Conservation (phyloP, 768 basidiomycete genomes). For the Boletales sp. region DNA sequence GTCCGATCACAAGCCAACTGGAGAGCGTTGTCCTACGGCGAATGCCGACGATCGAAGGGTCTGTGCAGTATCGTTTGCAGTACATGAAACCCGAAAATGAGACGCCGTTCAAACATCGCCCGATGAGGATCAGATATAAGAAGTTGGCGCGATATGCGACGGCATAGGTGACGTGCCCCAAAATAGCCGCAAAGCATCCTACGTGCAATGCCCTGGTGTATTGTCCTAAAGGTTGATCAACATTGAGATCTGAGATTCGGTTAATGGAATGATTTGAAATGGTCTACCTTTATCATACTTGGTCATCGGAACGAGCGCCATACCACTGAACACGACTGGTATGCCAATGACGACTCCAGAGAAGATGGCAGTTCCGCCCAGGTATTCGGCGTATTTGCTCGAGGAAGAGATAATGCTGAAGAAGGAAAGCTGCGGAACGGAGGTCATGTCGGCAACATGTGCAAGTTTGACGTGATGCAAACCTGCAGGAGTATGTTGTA, state of each 20-base stretch:
- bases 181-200: conserved; percentile 19
- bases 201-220: conserved; percentile 49
- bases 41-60: conserved; percentile 62
- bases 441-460: not conserved
- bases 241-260: not conserved
- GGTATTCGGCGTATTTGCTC: conserved; percentile 54
- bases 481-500: conserved; percentile 48
- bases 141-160: conserved; percentile 56
- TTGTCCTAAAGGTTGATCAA: conserved; percentile 36
- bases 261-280: not conserved
- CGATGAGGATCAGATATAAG: conserved; percentile 53
- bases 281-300: conserved; percentile 51
- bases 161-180: conserved; percentile 61
- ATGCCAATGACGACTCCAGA: conserved; percentile 67
- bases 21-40: too few relatives aligned
- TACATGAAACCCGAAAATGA: conserved; percentile 68
- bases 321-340: conserved; percentile 58
- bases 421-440: conserved; percentile 49
- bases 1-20: conserved; percentile 37
- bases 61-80: conserved; percentile 40
- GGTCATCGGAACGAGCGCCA: conserved; percentile 54
- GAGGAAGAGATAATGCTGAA: conserved; percentile 70
- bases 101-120: conserved; percentile 41
- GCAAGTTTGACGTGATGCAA: not conserved
- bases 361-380: conserved; percentile 69